Conservation (phyloP, 73 alveolate species). For the Blepharisma japonicum region DNA sequence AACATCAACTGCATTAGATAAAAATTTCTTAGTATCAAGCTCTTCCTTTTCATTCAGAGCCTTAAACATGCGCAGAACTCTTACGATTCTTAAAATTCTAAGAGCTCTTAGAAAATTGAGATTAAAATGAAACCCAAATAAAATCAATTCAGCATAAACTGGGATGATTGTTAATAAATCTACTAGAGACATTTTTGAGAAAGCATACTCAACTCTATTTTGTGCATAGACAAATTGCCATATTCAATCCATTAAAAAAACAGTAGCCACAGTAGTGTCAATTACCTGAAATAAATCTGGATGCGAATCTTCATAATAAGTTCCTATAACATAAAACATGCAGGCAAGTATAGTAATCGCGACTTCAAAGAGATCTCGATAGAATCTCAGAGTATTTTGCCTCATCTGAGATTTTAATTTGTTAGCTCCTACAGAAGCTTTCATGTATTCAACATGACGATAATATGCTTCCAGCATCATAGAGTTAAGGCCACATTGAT, state of each 20-base stretch:
- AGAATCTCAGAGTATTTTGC: background rate
- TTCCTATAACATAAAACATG: background rate
- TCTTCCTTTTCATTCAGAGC: background rate
- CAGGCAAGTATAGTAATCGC: background rate
- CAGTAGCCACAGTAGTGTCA: background rate
- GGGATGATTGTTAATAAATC: conserved; percentile 19
- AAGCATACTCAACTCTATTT: conserved; percentile 1
- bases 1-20: background rate
- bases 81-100: background rate
- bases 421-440: background rate
- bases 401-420: background rate
- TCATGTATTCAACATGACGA: conserved; percentile 18
- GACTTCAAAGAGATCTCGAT: background rate
- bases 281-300: background rate
- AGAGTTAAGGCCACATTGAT: background rate
- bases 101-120: conserved; percentile 4
- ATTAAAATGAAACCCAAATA: background rate
- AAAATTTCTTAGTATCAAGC: background rate
- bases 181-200: background rate
- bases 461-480: conserved; percentile 6
- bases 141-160: conserved; percentile 3
- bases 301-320: background rate
- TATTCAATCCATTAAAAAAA: conserved; percentile 1
- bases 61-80: conserved; percentile 1
- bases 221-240: background rate